phyloP scores from a whole-genome alignment of 2,329 filamentous ascomycete species.

The Epichloe hybrida region DNA sequence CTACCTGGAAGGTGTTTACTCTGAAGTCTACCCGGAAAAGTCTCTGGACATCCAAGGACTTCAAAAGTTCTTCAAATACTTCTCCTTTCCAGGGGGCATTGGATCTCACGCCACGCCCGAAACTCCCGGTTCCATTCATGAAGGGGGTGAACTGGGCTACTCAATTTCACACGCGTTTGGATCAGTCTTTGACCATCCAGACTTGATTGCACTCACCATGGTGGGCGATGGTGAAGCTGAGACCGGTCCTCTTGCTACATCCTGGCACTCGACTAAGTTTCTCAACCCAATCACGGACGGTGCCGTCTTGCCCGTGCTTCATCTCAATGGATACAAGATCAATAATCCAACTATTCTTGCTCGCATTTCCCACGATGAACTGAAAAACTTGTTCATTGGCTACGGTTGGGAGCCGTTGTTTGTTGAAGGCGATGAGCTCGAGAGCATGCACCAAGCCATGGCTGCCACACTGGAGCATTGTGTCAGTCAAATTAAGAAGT shows the following conservation, averaged over 20 bases:
- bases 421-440: slow-evolving; percentile 60
- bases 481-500: slow-evolving; percentile 52
- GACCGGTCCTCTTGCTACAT: slow-evolving; percentile 64
- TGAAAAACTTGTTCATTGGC: slow-evolving; percentile 54
- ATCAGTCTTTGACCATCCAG: slow-evolving; percentile 59
- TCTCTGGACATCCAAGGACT: slow-evolving; percentile 54
- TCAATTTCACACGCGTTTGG: slow-evolving; percentile 69
- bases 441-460: slow-evolving; percentile 73
- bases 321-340: slow-evolving; percentile 78
- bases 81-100: slow-evolving; percentile 70
- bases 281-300: slow-evolving; percentile 67
- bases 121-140: slow-evolving; percentile 63
- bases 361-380: slow-evolving; percentile 60
- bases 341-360: slow-evolving; percentile 65
- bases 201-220: slow-evolving; percentile 63
- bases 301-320: slow-evolving; percentile 62
- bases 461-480: slow-evolving; percentile 62
- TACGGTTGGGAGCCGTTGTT: slow-evolving; percentile 74
- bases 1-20: slow-evolving; percentile 66
- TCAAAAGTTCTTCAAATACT: slow-evolving; percentile 68
- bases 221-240: slow-evolving; percentile 74
- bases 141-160: slow-evolving; percentile 73
- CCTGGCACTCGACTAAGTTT: slow-evolving; percentile 75
- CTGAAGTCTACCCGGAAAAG: slow-evolving; percentile 64
- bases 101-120: slow-evolving; percentile 68